Conservation (phyloP, 106 monocot genomes). For the Chionographis japonica region DNA sequence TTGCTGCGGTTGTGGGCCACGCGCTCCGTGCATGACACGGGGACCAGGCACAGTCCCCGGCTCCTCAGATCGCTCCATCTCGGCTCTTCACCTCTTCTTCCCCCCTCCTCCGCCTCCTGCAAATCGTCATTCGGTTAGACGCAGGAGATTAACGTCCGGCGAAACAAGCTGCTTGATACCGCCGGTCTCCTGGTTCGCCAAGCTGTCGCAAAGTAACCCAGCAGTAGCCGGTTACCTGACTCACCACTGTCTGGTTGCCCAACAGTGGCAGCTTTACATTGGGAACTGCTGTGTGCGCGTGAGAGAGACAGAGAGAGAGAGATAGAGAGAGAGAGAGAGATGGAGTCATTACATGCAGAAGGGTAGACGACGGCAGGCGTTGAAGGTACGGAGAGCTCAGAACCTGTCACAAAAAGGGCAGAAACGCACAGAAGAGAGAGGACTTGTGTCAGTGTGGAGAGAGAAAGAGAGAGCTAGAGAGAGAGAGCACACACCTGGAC, state of each 20-base stretch:
- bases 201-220: too few species aligned
- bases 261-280: too few species aligned
- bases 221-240: too few species aligned
- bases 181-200: too few species aligned
- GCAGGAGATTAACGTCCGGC: not conserved
- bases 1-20: slow-evolving; percentile 25
- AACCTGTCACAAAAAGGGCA: slow-evolving; percentile 20
- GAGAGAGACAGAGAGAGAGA: too few species aligned
- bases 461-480: not conserved
- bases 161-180: too few species aligned
- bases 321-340: not conserved
- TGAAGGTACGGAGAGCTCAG: slow-evolving; percentile 58
- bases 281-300: too few species aligned
- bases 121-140: not conserved
- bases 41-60: slow-evolving; percentile 58
- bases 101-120: not conserved
- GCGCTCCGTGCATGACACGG: slow-evolving; percentile 41
- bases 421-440: not conserved
- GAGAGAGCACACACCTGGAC: slow-evolving; percentile 31
- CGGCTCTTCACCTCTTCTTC: not conserved
- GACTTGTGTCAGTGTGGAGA: not conserved
- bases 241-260: too few species aligned
- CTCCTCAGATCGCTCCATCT: slow-evolving; percentile 41
- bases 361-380: slow-evolving; percentile 42
- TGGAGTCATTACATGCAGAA: slow-evolving; percentile 28